Percentiles rank a stretch among this genome's conserved stretches.
Evolutionary conservation across 768 basidiomycete genomes (phyloP).

Genomic region (Krasilnikovozyma curviuscula): DNA sequence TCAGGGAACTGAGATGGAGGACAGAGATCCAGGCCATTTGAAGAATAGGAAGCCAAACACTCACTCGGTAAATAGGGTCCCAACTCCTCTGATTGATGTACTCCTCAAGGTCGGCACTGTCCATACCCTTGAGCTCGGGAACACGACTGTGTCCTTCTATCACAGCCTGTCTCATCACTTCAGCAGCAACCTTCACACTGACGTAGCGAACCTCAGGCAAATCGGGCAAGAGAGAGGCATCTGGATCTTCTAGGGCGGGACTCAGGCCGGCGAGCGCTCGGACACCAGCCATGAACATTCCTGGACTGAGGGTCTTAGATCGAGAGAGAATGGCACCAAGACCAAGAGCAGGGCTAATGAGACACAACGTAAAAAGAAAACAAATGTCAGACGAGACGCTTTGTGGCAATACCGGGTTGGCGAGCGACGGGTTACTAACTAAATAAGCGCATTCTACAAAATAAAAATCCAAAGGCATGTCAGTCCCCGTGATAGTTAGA

Average conservation of each 20-base stretch:
- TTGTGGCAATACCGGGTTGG: slow-evolving; percentile 34
- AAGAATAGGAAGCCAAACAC: too few species aligned
- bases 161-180: slow-evolving; percentile 59
- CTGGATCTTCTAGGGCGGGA: slow-evolving; percentile 51
- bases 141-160: slow-evolving; percentile 36
- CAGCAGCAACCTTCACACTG: slow-evolving; percentile 62
- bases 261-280: slow-evolving; percentile 53
- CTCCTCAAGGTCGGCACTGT: slow-evolving; percentile 1
- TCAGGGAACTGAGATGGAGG: too few species aligned
- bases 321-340: slow-evolving; percentile 55
- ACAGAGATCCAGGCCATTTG: too few species aligned
- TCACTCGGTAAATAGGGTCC: too few species aligned
- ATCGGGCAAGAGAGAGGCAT: slow-evolving; percentile 51
- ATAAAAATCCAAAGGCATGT: not conserved
- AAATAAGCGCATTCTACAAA: slow-evolving; percentile 4
- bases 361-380: slow-evolving; percentile 7
- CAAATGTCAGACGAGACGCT: not conserved
- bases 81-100: too few species aligned
- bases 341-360: slow-evolving; percentile 72
- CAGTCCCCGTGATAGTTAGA: not conserved
- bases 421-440: slow-evolving; percentile 55
- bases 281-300: slow-evolving; percentile 68
- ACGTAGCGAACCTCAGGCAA: slow-evolving; percentile 51
- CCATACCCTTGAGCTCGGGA: slow-evolving; percentile 10
- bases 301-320: slow-evolving; percentile 33